Evolutionary conservation across 2,329 filamentous ascomycete species (phyloP).

Genomic region (Aspergillus unguis): DNA sequence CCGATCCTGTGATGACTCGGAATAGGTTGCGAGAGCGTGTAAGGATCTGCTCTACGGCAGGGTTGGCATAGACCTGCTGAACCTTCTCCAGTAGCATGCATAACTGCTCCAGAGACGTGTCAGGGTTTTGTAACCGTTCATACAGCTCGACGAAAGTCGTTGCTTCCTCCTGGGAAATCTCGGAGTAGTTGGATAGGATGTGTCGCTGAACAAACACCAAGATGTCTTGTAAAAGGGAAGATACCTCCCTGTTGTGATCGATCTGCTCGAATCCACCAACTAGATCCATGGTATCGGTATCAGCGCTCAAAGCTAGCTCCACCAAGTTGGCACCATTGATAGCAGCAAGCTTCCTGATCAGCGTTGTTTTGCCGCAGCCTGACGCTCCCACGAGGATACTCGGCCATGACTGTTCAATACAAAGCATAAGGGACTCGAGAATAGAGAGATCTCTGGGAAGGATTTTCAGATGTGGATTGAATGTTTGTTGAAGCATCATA

Average conservation of each 20-base stretch:
- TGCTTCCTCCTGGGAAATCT: slow-evolving; percentile 19
- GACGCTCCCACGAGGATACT: slow-evolving; percentile 83
- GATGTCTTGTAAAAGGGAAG: slow-evolving; percentile 56
- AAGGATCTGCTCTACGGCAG: slow-evolving; percentile 49
- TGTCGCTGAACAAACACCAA: slow-evolving; percentile 50
- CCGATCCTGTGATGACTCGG: slow-evolving; percentile 54
- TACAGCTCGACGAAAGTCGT: slow-evolving; percentile 31
- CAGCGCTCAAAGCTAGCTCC: slow-evolving; percentile 85
- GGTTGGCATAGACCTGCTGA: slow-evolving; percentile 42
- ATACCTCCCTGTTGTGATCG: slow-evolving; percentile 71
- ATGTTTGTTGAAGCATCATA: slow-evolving; percentile 34
- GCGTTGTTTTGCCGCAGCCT: slow-evolving; percentile 79
- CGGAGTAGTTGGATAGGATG: slow-evolving; percentile 29
- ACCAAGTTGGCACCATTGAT: slow-evolving; percentile 71
- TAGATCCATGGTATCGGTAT: slow-evolving; percentile 95
- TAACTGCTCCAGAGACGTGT: slow-evolving; percentile 30
- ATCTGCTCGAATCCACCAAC: slow-evolving; percentile 96
- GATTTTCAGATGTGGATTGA: slow-evolving; percentile 33
- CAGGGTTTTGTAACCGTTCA: slow-evolving; percentile 27
- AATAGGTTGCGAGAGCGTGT: slow-evolving; percentile 51
- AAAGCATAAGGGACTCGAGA: slow-evolving; percentile 82
- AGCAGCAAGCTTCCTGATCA: slow-evolving; percentile 78
- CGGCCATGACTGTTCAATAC: slow-evolving; percentile 80
- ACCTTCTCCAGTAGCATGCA: slow-evolving; percentile 34
- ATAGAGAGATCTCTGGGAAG: slow-evolving; percentile 56